Evolutionary conservation across 768 basidiomycete species (phyloP).

Genomic region (Pleurotus citrinopileatus): DNA sequence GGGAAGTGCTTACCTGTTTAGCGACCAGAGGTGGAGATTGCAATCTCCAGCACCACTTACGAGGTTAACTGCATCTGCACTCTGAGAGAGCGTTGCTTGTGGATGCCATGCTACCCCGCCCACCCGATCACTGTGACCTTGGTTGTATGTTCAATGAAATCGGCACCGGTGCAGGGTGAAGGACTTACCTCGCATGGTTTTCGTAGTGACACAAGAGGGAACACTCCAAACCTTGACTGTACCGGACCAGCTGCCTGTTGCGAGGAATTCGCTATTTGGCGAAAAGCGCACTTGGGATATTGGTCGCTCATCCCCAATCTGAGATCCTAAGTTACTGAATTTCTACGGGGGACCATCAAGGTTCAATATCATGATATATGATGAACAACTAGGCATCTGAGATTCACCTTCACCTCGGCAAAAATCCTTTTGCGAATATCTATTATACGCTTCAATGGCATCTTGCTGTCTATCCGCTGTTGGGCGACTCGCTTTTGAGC

Average conservation of each 20-base stretch:
- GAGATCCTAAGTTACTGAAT: conserved; percentile 91
- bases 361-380: no score
- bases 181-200: conserved; percentile 65
- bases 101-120: conserved; percentile 99
- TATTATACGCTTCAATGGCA: conserved; percentile 86
- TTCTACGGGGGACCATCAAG: conserved; percentile 54
- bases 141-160: conserved; percentile 8
- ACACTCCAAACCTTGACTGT: conserved; percentile 95
- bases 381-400: no score
- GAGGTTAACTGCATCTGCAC: conserved; percentile 69
- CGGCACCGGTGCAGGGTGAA: background rate
- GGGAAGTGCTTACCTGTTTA: conserved; percentile 58
- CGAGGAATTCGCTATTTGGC: conserved; percentile 83
- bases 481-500: conserved; percentile 92
- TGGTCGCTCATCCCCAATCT: conserved; percentile 96
- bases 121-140: conserved; percentile 87
- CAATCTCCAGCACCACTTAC: conserved; percentile 91
- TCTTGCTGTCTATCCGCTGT: conserved; percentile 85
- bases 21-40: conserved; percentile 84
- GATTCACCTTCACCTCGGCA: conserved; percentile 78
- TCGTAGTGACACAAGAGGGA: conserved; percentile 80
- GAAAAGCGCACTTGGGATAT: conserved; percentile 93
- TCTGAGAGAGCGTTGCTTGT: conserved; percentile 73
- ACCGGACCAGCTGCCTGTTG: conserved; percentile 96
- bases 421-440: conserved; percentile 93